These are phyloP conservation scores for Ochromonas danica DNA, from an alignment of 108 stramenopile species.

Conservation along the genomic window DNA sequence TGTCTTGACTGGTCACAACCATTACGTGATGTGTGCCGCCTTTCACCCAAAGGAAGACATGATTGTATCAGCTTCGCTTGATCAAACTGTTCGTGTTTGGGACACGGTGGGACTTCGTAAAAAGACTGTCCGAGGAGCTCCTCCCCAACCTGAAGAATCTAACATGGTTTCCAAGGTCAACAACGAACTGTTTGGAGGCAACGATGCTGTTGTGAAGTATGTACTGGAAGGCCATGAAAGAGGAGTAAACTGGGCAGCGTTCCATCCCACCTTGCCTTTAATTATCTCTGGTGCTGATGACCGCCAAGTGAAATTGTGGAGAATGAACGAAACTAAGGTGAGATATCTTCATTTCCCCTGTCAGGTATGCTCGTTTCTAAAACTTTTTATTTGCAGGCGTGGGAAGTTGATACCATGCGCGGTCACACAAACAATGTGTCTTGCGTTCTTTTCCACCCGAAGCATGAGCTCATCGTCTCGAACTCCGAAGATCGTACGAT, in stretches of 20 bases:
- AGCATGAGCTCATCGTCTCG: constrained; percentile 91
- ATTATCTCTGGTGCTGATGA: constrained; percentile 96
- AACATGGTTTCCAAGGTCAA: constrained; percentile 60
- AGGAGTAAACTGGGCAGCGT: constrained; percentile 98
- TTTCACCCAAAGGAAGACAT: constrained; percentile 99
- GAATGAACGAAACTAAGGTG: constrained; percentile 93
- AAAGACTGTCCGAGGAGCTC: constrained; percentile 73
- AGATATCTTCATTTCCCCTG: neutral
- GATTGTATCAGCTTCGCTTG: constrained; percentile 94
- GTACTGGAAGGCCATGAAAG: constrained; percentile 98
- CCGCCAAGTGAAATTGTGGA: constrained; percentile 98
- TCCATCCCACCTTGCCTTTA: constrained; percentile 95
- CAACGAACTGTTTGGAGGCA: constrained; percentile 96
- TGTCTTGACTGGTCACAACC: constrained; percentile 98
- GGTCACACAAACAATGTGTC: constrained; percentile 99
- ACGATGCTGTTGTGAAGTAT: constrained; percentile 97
- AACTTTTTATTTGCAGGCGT: constrained; percentile 57
- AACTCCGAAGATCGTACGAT: constrained; percentile 97
- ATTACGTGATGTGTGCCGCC: constrained; percentile 99
- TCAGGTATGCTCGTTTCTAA: neutral
- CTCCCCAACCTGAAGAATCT: constrained; percentile 34
- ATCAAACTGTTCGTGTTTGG: constrained; percentile 99
- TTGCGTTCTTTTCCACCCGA: constrained; percentile 97
- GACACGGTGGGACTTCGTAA: constrained; percentile 95
- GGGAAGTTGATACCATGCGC: constrained; percentile 98